Percentiles rank a stretch among this genome's conserved stretches.
phyloP scores from a whole-genome alignment of 2,329 filamentous ascomycete species.

The Mollisiaceae sp. region DNA sequence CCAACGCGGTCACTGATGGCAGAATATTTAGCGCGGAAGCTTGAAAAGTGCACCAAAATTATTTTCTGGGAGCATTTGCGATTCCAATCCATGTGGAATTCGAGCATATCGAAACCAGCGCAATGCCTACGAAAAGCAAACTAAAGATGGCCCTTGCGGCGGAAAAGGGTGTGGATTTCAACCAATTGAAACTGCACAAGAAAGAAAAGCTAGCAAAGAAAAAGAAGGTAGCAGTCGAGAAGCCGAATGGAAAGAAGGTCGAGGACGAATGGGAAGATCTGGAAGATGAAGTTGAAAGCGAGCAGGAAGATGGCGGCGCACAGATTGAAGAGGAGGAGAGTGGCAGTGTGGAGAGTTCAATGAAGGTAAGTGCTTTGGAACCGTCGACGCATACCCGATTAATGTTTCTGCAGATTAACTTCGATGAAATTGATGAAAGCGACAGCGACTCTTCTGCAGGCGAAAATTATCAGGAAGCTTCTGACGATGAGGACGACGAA shows the following conservation, averaged over 20 bases:
- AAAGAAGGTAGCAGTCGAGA: slow-evolving; percentile 49
- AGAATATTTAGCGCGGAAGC: slow-evolving; percentile 13
- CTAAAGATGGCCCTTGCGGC: slow-evolving; percentile 59
- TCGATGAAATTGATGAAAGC: slow-evolving; percentile 63
- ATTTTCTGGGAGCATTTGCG: not conserved
- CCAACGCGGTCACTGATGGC: not conserved
- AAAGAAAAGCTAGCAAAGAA: slow-evolving; percentile 49
- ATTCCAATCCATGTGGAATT: not conserved
- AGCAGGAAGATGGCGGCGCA: slow-evolving; percentile 30
- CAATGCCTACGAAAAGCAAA: slow-evolving; percentile 48
- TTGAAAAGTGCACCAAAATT: slow-evolving; percentile 21
- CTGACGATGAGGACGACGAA: slow-evolving; percentile 72
- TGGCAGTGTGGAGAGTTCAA: slow-evolving; percentile 45
- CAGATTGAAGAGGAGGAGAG: slow-evolving; percentile 43
- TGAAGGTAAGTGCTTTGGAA: slow-evolving; percentile 30
- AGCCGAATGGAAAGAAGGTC: slow-evolving; percentile 38
- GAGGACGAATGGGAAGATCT: slow-evolving; percentile 50
- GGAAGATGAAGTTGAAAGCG: slow-evolving; percentile 47
- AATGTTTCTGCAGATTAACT: slow-evolving; percentile 50
- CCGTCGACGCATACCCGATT: slow-evolving; percentile 13
- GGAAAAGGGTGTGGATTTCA: slow-evolving; percentile 59
- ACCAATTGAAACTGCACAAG: slow-evolving; percentile 49
- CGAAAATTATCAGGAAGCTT: slow-evolving; percentile 49
- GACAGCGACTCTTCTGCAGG: slow-evolving; percentile 61
- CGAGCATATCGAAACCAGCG: slow-evolving; percentile 19